Base-by-base conservation (phyloP, 2,329 filamentous ascomycete genomes). In the Arthrobotrys sinensis region DNA sequence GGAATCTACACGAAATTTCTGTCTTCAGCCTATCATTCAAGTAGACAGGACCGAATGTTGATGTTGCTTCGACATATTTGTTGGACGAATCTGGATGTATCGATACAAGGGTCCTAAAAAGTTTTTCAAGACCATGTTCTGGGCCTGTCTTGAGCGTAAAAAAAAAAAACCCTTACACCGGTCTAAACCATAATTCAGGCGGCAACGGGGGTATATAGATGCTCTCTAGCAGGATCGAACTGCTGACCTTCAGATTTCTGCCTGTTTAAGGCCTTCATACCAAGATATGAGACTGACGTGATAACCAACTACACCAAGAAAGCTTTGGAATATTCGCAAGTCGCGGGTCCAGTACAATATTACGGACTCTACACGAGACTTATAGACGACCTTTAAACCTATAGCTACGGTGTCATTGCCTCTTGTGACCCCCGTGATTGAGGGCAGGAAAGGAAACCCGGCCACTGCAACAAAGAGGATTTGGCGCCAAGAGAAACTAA, bases 281-380 rank as follows among this genome's bases (percentile, higher is more conserved):
- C 19, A 3, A 45, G 50, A 52, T 75, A 68, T 75, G 70, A 75
- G 70, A 75, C 70, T 75, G 40, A 67, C 70, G 70, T 75, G 70
- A 75, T 75, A 75, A 75, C 70, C 70, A 68, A 75, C 70, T 75
- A 75, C 70, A 75, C 70, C 70, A 75, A 67, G 52, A 53, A 63
- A 57, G 53, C 70, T 52, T 60, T n/a, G n/a, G 34, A 38, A 38
- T 57, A 57, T 57, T n/a, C n/a, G 2, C 16, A 40, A 40, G 10
- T 38, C 10, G 5, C 40, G 11, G 2, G n/a, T 45, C n/a, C n/a
- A 45, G 12, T 6, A 45, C 12, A n/a, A 14, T 45, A 45, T 45
- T 14, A 45, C 40, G 12, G 14, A 45, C 24, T 28, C 24, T 28
- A 2, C 40, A 45, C 2, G 40, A 14, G 12, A 14, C n/a, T n/a